Evolutionary conservation across 2,329 filamentous ascomycete species (phyloP).

Genomic region (Aspergillus tubingensis): DNA sequence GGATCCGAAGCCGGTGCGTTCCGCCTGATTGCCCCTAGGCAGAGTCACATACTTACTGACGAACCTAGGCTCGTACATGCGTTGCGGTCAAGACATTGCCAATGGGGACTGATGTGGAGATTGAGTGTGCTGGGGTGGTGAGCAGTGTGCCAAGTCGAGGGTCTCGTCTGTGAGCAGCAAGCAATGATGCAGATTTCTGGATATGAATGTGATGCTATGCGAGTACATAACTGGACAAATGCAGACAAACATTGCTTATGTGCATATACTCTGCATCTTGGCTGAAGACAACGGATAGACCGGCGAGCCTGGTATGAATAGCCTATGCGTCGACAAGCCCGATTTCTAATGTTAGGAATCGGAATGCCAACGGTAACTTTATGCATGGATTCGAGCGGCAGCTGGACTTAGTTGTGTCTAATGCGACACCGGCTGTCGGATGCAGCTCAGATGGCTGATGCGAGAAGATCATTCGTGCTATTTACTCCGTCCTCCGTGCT

Average conservation of each 20-base stretch:
- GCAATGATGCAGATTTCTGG: background rate
- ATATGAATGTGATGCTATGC: background rate
- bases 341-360: background rate
- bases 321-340: background rate
- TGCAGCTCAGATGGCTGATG: background rate
- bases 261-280: background rate
- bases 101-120: constrained; percentile 55
- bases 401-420: background rate
- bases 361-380: background rate
- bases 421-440: background rate
- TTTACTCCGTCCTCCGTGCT: background rate
- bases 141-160: constrained; percentile 13
- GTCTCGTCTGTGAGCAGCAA: background rate
- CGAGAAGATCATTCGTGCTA: background rate
- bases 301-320: background rate
- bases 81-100: constrained; percentile 56
- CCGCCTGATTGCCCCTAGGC: background rate
- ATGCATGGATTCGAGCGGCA: background rate
- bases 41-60: background rate
- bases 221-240: background rate
- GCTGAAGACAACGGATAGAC: background rate
- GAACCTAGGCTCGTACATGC: constrained; percentile 40
- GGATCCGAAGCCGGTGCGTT: constrained; percentile 31
- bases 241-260: background rate
- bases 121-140: constrained; percentile 53